Percentiles rank a stretch among this genome's conserved stretches.
phyloP scores from a whole-genome alignment of 257 asterid species.

The Salvia miltiorrhiza region DNA sequence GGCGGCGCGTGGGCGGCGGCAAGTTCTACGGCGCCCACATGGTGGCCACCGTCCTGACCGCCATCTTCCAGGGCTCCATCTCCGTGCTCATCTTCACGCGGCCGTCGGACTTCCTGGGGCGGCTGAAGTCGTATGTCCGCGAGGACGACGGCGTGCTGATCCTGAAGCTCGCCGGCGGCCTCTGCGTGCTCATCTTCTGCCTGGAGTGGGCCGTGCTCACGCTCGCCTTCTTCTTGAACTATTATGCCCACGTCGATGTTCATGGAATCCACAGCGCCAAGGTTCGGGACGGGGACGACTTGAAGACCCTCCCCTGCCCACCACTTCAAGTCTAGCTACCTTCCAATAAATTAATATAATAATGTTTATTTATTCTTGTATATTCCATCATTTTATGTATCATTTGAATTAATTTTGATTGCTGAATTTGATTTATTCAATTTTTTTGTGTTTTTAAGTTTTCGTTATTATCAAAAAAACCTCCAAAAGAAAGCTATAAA shows the following conservation, averaged over 20 bases:
- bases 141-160: constrained; percentile 75
- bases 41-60: constrained; percentile 79
- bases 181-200: constrained; percentile 63
- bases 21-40: constrained; percentile 82
- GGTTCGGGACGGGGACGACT: constrained; percentile 57
- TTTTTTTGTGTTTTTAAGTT: no score
- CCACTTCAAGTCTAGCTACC: constrained; percentile 58
- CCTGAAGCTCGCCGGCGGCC: constrained; percentile 69
- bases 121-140: constrained; percentile 72
- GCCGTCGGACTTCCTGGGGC: constrained; percentile 58
- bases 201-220: constrained; percentile 86
- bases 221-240: constrained; percentile 71
- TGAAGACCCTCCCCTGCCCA: constrained; percentile 76
- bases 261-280: constrained; percentile 44
- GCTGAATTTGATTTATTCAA: no score
- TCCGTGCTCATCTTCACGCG: constrained; percentile 75
- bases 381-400: not conserved
- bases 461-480: no score
- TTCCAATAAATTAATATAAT: no score
- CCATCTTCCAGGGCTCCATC: constrained; percentile 87
- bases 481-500: no score
- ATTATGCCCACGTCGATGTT: constrained; percentile 45
- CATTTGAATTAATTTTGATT: not conserved
- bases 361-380: no score
- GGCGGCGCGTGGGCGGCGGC: constrained; percentile 36